Evolutionary conservation across 2,329 filamentous ascomycete species (phyloP), one percentile per base, ranked within the genome.

Genomic region (Colletotrichum coccodes): DNA sequence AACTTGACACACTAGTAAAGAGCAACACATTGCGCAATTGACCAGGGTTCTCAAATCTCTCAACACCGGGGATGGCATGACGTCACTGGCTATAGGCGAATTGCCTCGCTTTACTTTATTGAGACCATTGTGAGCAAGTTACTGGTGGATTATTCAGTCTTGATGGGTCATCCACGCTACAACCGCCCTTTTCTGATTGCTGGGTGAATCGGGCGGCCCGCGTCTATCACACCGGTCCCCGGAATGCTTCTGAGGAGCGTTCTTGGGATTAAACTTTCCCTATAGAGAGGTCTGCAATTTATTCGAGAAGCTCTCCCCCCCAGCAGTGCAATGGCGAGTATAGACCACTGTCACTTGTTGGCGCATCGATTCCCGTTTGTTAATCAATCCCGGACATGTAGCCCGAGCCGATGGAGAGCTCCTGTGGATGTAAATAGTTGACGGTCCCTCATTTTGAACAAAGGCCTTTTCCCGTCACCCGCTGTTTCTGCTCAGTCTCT

Each of bases 1-100:
- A 57, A 67, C 38, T 40, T 67, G 64, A 56, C 42, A 67, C 64
- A 63, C n/a, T 44, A 50, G 58, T 62, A 6, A 6, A 21, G 5
- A 16, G 54, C 38, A 42, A 32, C 16, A 30, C 16, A 56, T 11
- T 9, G 38, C 52, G 34, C 49, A 38, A 56, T 61, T 61, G 57
- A 23, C 56, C 26, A 40, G 38, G 28, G n/a, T 60, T 47, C 32
- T 32, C 30, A 34, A 60, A 16, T 12, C 18, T 11, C 26, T 36
- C 50, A 54, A 38, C 18, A 16, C 53, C 44, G 30, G n/a, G 38
- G 36, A 47, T 52, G 47, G 21, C 63, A 53, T 54, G 63, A 53
- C 63, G 28, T 54, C 56, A 61, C 60, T 26, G 16, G 8, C 32
- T 49, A 47, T 47, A 32, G 38, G 46, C 47, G 30, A 53, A 34